Conservation (phyloP, 306 rosid species). For the Quercus wislizeni region DNA sequence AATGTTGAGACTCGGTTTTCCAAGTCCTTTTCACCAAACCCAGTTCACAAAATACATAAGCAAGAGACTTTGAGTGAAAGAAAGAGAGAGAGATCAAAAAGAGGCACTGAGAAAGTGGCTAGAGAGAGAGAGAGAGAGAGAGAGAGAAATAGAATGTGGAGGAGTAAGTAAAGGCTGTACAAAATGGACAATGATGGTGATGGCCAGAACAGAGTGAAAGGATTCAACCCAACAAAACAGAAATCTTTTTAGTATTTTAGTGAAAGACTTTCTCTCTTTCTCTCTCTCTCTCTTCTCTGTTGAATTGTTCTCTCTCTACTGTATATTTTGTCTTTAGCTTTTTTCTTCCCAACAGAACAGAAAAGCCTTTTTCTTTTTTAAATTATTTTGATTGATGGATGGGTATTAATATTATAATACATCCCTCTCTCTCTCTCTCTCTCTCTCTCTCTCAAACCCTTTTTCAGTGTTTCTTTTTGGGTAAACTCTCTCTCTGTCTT, state of each 20-base stretch:
- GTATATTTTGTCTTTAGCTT: constrained; percentile 41
- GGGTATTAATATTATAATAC: constrained; percentile 26
- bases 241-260: constrained; percentile 39
- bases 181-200: constrained; percentile 54
- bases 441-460: neutral
- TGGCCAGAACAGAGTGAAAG: constrained; percentile 42
- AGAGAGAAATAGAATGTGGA: constrained; percentile 19
- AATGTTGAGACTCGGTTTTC: constrained; percentile 14
- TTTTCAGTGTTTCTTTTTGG: neutral
- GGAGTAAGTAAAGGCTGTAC: constrained; percentile 43
- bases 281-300: constrained; percentile 6
- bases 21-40: constrained; percentile 18
- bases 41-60: constrained; percentile 20
- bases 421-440: constrained; percentile 24
- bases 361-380: constrained; percentile 33
- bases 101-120: neutral
- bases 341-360: constrained; percentile 40
- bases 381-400: constrained; percentile 12
- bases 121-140: constrained; percentile 8
- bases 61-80: neutral
- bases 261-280: constrained; percentile 25
- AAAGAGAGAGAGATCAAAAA: neutral
- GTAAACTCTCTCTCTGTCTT: constrained; percentile 22
- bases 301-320: constrained; percentile 30
- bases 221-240: constrained; percentile 54